Conservation (phyloP, 768 basidiomycete genomes). For the Lactifluus subvellereus region DNA sequence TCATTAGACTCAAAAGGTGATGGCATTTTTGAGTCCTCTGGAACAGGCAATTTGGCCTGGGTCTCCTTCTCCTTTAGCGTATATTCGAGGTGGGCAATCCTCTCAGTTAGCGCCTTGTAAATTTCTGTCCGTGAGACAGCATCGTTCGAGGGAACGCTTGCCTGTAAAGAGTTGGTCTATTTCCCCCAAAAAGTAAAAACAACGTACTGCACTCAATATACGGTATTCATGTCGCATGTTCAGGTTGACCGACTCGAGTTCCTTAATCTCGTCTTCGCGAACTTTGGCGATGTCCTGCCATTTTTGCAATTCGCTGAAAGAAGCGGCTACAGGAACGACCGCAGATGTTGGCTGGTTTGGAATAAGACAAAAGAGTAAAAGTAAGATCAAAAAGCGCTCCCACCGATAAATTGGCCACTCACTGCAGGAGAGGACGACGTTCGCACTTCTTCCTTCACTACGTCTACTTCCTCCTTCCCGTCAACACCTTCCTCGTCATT, state of each 20-base stretch:
- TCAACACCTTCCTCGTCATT: conserved; percentile 19
- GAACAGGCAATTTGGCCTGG: background rate
- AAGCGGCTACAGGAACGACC: conserved; percentile 31
- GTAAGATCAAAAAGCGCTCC: conserved; percentile 44
- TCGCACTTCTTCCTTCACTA: conserved; percentile 40
- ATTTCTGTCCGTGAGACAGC: conserved; percentile 12
- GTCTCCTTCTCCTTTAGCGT: conserved; percentile 20
- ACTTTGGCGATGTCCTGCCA: conserved; percentile 39
- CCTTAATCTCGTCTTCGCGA: conserved; percentile 27
- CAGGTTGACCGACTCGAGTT: conserved; percentile 21
- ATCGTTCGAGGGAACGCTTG: conserved; percentile 20
- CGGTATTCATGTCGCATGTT: conserved; percentile 27
- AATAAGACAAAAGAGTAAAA: conserved; percentile 39
- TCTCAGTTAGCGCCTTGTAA: conserved; percentile 13
- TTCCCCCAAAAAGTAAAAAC: background rate
- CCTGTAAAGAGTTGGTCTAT: conserved; percentile 2
- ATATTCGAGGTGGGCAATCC: conserved; percentile 11
- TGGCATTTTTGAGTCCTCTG: conserved; percentile 5
- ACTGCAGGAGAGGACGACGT: conserved; percentile 63
- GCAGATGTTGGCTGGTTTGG: conserved; percentile 36
- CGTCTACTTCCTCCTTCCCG: conserved; percentile 27
- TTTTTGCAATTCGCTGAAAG: conserved; percentile 29
- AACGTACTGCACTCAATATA: conserved; percentile 13
- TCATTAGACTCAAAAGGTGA: conserved; percentile 11
- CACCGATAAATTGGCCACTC: conserved; percentile 66